Evolutionary conservation across 768 basidiomycete species (phyloP).

Genomic region (Nidularia sp.): DNA sequence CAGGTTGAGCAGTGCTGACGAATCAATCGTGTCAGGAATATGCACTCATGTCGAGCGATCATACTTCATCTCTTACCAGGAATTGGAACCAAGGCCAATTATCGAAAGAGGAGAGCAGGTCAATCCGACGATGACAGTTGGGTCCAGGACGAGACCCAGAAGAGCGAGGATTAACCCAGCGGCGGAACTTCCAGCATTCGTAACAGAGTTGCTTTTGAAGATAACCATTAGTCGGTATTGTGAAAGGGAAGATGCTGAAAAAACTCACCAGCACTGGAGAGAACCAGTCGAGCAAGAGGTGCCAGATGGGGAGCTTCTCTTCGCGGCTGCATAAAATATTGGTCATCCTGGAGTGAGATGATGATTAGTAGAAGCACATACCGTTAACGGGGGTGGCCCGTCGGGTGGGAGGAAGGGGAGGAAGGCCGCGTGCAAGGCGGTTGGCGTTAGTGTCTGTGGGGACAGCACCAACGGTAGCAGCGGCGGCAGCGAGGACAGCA

Average conservation of each 20-base stretch:
- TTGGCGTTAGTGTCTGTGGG: conserved; percentile 44
- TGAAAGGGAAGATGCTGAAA: background rate
- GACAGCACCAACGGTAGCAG: conserved; percentile 27
- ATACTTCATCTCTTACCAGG: conserved; percentile 20
- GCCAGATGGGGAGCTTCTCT: conserved; percentile 27
- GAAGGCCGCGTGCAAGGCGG: conserved; percentile 50
- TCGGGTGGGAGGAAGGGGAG: conserved; percentile 41
- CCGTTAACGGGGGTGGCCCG: conserved; percentile 27
- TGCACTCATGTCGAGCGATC: background rate
- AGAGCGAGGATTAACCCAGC: conserved; percentile 17
- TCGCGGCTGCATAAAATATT: conserved; percentile 16
- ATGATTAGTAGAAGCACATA: conserved; percentile 12
- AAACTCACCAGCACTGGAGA: conserved; percentile 37
- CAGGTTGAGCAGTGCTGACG: conserved; percentile 30
- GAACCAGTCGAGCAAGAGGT: conserved; percentile 33
- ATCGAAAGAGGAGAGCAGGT: conserved; percentile 27
- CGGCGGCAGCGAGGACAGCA: conserved; percentile 31
- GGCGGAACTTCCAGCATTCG: conserved; percentile 7
- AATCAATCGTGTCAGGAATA: background rate
- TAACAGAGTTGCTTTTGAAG: conserved; percentile 21
- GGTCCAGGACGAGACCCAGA: conserved; percentile 24
- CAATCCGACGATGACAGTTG: conserved; percentile 22
- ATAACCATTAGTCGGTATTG: background rate
- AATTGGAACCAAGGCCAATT: conserved; percentile 24
- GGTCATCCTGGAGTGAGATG: too few relatives aligned